These are phyloP conservation scores for Leccinum uliginosum DNA, from an alignment of 768 basidiomycete genomes.

Conservation along the genomic window DNA sequence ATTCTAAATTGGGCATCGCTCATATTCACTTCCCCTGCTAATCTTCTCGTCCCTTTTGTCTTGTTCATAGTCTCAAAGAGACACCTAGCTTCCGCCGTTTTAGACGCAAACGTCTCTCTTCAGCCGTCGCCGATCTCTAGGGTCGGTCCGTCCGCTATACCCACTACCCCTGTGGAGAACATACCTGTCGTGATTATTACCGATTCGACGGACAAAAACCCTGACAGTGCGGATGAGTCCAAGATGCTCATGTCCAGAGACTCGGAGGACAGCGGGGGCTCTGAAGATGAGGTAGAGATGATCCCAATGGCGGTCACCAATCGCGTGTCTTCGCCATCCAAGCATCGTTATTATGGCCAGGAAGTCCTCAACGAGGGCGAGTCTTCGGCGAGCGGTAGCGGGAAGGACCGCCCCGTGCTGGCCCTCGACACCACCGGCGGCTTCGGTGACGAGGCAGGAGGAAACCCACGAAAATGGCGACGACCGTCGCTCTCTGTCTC, in stretches of 20 bases:
- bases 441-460: background rate
- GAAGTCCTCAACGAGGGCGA: slow-evolving; percentile 4
- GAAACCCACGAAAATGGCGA: background rate
- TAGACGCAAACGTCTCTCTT: slow-evolving; percentile 13
- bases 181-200: slow-evolving; percentile 20
- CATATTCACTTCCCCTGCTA: slow-evolving; percentile 20
- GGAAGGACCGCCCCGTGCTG: background rate
- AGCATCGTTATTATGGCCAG: slow-evolving; percentile 19
- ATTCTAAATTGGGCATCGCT: slow-evolving; percentile 26
- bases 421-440: background rate
- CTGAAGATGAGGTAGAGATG: background rate
- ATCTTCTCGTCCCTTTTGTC: slow-evolving; percentile 22
- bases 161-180: slow-evolving; percentile 1
- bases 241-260: slow-evolving; percentile 7
- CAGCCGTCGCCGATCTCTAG: background rate
- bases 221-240: background rate
- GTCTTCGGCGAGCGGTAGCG: background rate
- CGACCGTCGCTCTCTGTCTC: slow-evolving; percentile 16
- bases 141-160: background rate
- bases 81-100: slow-evolving; percentile 16
- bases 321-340: slow-evolving; percentile 17
- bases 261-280: background rate
- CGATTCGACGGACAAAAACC: slow-evolving; percentile 5
- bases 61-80: slow-evolving; percentile 19
- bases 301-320: slow-evolving; percentile 17